Conservation (phyloP, 1,139 yeast species). For the Lodderomyces oxycetoniae region DNA sequence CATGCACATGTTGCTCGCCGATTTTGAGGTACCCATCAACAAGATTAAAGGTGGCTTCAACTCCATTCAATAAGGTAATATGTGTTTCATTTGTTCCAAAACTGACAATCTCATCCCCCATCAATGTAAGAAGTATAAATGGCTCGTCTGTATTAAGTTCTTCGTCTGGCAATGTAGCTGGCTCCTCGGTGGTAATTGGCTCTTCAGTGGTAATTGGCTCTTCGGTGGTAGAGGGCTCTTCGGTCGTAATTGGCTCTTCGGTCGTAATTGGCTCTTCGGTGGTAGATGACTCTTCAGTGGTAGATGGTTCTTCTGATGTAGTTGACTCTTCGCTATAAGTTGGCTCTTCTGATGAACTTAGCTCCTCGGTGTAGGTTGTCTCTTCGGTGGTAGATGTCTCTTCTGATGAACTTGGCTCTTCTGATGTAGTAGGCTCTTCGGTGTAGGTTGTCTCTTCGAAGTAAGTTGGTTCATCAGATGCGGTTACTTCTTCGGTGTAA, state of each 20-base stretch:
- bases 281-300: neutral
- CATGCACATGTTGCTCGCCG: constrained; percentile 3
- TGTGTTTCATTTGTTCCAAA: constrained; percentile 7
- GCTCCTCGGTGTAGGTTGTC: constrained; percentile 27
- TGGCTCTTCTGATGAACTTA: constrained; percentile 1
- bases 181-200: neutral
- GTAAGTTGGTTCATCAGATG: constrained; percentile 5
- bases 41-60: constrained; percentile 2
- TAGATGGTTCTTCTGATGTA: neutral
- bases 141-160: constrained; percentile 27
- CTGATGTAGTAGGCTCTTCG: constrained; percentile 5
- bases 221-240: neutral
- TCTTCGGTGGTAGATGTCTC: constrained; percentile 15
- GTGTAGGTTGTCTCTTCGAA: constrained; percentile 2
- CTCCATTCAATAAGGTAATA: constrained; percentile 6
- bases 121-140: constrained; percentile 20
- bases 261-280: constrained; percentile 1
- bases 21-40: constrained; percentile 6
- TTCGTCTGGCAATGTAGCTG: constrained; percentile 4
- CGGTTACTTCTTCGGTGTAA: constrained; percentile 4
- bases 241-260: neutral
- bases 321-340: neutral
- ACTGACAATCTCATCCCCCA: constrained; percentile 1
- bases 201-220: neutral
- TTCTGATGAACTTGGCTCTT: constrained; percentile 2